Evolutionary conservation across 208 protist genomes (phyloP).

Genomic region (Leishmania braziliensis): DNA sequence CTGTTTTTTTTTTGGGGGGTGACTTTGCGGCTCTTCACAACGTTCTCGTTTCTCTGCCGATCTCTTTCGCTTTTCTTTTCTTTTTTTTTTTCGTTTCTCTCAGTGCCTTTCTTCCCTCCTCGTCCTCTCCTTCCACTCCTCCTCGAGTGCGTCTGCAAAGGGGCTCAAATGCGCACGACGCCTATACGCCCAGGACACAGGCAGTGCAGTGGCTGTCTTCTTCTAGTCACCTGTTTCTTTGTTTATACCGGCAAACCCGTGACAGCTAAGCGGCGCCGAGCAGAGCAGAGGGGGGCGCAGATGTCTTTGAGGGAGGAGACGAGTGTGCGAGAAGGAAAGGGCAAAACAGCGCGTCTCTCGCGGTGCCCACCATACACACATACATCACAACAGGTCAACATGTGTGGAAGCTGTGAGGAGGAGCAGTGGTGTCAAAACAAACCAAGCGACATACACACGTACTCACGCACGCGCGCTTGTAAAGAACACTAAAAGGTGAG

Average conservation of each 20-base stretch:
- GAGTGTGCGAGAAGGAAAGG: background rate
- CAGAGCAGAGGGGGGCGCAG: background rate
- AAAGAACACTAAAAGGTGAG: background rate
- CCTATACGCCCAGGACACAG: background rate
- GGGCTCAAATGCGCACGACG: background rate
- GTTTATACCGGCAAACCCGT: background rate
- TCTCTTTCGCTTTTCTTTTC: no score
- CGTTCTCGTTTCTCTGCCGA: no score
- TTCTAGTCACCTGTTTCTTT: background rate
- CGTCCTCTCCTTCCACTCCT: no score
- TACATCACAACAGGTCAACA: background rate
- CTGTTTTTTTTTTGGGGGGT: no score
- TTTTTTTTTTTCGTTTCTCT: no score
- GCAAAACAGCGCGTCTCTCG: background rate
- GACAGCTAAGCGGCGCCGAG: background rate
- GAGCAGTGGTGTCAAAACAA: background rate
- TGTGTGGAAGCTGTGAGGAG: background rate
- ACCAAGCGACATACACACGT: background rate
- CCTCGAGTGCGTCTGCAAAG: background rate
- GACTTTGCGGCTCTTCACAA: no score
- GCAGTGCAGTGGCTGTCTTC: background rate
- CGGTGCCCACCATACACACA: background rate
- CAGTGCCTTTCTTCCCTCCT: no score
- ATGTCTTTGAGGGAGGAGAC: background rate
- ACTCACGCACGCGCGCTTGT: background rate